phyloP scores from a whole-genome alignment of 768 basidiomycete genomes.

The Tulasnella sp. region DNA sequence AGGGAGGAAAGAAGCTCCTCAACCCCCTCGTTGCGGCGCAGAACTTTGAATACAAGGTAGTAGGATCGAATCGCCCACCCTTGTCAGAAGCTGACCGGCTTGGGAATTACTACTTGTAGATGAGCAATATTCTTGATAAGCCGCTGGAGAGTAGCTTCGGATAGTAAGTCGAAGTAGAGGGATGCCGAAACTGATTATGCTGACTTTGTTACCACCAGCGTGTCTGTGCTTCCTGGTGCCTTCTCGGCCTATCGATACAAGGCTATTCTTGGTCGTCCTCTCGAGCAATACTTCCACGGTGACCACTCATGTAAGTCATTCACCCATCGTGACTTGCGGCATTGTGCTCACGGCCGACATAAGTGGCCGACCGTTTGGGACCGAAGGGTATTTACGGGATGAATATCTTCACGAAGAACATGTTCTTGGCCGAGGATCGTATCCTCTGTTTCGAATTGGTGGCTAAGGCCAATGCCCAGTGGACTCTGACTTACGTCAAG shows the following conservation, averaged over 20 bases:
- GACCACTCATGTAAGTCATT: slow-evolving; percentile 35
- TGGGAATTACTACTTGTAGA: slow-evolving; percentile 31
- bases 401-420: slow-evolving; percentile 95
- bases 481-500: slow-evolving; percentile 90
- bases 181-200: not conserved
- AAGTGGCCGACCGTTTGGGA: slow-evolving; percentile 82
- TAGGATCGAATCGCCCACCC: not conserved
- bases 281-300: slow-evolving; percentile 37
- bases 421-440: slow-evolving; percentile 74
- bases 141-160: slow-evolving; percentile 93
- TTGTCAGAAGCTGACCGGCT: not conserved
- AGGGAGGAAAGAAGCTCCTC: slow-evolving; percentile 80
- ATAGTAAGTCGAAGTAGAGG: slow-evolving; percentile 31
- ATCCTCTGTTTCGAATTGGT: slow-evolving; percentile 96
- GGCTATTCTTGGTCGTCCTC: slow-evolving; percentile 78
- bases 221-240: slow-evolving; percentile 89
- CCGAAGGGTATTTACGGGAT: slow-evolving; percentile 91
- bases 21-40: slow-evolving; percentile 92
- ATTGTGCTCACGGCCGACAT: not conserved
- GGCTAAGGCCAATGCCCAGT: slow-evolving; percentile 74
- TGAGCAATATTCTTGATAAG: slow-evolving; percentile 96
- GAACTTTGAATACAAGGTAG: slow-evolving; percentile 73
- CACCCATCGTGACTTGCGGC: not conserved
- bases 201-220: slow-evolving; percentile 24
- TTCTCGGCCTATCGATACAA: slow-evolving; percentile 95